Percentiles rank a stretch among this genome's conserved stretches.
Conservation (phyloP, 108 stramenopile species). For the Fragilariopsis cylindrus region DNA sequence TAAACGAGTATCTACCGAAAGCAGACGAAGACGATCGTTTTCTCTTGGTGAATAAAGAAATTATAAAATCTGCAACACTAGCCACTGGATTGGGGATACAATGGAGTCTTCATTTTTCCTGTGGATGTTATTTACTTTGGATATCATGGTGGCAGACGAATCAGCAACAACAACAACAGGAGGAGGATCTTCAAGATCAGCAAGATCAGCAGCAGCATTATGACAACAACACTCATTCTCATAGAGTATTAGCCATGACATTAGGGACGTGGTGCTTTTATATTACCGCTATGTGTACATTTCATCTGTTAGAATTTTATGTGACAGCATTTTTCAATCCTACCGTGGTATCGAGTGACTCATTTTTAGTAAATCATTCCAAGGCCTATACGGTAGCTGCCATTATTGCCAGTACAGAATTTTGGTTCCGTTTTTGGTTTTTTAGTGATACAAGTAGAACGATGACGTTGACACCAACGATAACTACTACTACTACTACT, state of each 20-base stretch:
- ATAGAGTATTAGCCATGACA: conserved; percentile 28
- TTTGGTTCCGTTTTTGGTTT: conserved; percentile 67
- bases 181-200: not conserved
- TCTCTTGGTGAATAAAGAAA: conserved; percentile 16
- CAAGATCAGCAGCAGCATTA: not conserved
- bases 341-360: conserved; percentile 57
- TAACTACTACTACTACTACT: not conserved
- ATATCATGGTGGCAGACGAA: conserved; percentile 13
- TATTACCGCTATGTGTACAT: conserved; percentile 56
- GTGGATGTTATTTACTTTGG: conserved; percentile 21
- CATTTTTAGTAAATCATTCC: conserved; percentile 94
- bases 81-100: conserved; percentile 46
- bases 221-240: not conserved
- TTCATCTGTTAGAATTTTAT: conserved; percentile 88
- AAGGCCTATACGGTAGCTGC: conserved; percentile 88
- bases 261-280: conserved; percentile 77
- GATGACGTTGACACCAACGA: too few species aligned
- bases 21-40: not conserved
- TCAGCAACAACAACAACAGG: not conserved
- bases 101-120: conserved; percentile 44
- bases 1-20: conserved; percentile 61
- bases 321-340: conserved; percentile 79
- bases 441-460: conserved; percentile 4
- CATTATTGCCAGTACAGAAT: conserved; percentile 86
- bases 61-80: conserved; percentile 54